phyloP scores from a whole-genome alignment of 345 rosid genomes.

The Turnera subulata region DNA sequence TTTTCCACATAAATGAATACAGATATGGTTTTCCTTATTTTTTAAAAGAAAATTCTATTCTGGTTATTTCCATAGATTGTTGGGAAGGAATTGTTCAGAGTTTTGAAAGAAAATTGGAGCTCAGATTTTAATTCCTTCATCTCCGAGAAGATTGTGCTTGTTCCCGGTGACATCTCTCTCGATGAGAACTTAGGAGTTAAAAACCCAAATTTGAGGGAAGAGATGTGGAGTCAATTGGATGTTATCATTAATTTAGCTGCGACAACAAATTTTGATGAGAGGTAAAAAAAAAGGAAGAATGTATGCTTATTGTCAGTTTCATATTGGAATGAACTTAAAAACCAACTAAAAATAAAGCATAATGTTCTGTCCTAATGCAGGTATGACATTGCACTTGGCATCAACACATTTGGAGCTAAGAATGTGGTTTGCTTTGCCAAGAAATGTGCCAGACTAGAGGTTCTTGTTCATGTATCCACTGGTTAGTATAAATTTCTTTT shows the following conservation, averaged over 20 bases:
- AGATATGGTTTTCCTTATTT: no score
- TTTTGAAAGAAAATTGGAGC: not conserved
- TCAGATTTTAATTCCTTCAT: not conserved
- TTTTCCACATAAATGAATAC: no score
- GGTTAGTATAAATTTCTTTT: no score
- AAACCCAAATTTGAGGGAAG: not conserved
- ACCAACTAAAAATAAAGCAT: no score
- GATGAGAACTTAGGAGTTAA: not conserved
- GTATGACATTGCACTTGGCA: conserved; percentile 53
- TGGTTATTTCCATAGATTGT: no score
- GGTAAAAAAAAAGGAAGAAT: conserved; percentile 21
- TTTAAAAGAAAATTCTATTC: no score
- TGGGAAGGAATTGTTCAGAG: not conserved
- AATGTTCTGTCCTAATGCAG: conserved; percentile 22
- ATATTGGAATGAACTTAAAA: no score
- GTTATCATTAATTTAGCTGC: not conserved
- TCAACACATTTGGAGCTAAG: conserved; percentile 50
- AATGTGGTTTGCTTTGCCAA: conserved; percentile 42
- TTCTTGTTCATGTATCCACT: not conserved
- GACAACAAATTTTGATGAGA: conserved; percentile 64
- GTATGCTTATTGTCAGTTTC: no score
- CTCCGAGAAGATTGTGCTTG: not conserved
- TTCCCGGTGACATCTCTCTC: not conserved
- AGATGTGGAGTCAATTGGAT: not conserved
- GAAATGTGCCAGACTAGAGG: not conserved